Conservation (phyloP, 106 monocot genomes). For the Platanthera guangdongensis region DNA sequence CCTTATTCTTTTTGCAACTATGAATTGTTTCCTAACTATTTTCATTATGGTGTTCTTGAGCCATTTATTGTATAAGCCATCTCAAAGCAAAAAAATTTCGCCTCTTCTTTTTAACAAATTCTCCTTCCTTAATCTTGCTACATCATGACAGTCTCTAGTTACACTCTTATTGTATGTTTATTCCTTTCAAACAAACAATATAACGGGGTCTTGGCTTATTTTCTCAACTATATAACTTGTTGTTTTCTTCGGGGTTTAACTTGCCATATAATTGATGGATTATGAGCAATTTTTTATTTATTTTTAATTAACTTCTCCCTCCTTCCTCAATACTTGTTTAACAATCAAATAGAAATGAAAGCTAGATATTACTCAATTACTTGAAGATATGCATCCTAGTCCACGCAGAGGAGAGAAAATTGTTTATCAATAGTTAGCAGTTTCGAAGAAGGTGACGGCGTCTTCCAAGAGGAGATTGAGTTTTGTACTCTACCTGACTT, state of each 20-base stretch:
- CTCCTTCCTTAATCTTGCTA: neutral
- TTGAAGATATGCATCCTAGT: no score
- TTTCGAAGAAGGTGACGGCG: no score
- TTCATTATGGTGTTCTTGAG: neutral
- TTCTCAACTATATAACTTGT: neutral
- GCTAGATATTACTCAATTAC: neutral
- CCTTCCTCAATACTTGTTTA: neutral
- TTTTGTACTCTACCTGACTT: no score
- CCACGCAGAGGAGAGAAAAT: no score
- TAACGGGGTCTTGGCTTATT: neutral
- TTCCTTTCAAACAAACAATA: neutral
- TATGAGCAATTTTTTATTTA: neutral
- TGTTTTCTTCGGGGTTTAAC: neutral
- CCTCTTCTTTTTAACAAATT: neutral
- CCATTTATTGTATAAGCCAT: neutral
- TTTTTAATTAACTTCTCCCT: neutral
- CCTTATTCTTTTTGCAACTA: neutral
- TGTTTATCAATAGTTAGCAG: no score
- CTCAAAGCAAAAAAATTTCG: neutral
- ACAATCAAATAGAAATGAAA: neutral
- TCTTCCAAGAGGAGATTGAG: no score
- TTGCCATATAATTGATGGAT: neutral
- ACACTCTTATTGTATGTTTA: neutral
- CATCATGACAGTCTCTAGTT: neutral
- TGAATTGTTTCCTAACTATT: neutral